These are phyloP conservation scores for Pichia heedii DNA, from an alignment of 805 yeast genomes.

Conservation along the genomic window DNA sequence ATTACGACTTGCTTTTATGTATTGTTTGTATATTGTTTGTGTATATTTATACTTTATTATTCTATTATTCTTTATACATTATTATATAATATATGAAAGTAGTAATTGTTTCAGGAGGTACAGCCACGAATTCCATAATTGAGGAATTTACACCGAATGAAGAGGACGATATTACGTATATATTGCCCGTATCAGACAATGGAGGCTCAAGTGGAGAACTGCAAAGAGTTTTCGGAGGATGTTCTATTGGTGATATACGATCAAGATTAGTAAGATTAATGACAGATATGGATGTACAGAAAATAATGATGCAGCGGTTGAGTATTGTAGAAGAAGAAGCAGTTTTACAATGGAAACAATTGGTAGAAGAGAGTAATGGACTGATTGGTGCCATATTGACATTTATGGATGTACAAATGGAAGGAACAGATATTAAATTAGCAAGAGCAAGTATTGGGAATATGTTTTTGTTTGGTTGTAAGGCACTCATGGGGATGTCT, in stretches of 20 bases:
- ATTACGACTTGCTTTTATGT: too few species aligned
- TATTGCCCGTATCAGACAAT: slow-evolving; percentile 82
- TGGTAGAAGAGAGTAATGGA: slow-evolving; percentile 71
- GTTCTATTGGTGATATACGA: slow-evolving; percentile 89
- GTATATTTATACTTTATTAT: too few species aligned
- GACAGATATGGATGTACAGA: slow-evolving; percentile 36
- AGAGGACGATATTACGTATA: slow-evolving; percentile 36
- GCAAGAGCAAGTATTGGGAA: slow-evolving; percentile 83
- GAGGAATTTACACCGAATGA: slow-evolving; percentile 32
- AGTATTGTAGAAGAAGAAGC: slow-evolving; percentile 39
- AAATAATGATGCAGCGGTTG: slow-evolving; percentile 41
- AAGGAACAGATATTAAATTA: slow-evolving; percentile 48
- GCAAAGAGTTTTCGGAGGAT: slow-evolving; percentile 81
- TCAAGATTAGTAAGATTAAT: slow-evolving; percentile 72
- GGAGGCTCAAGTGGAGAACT: slow-evolving; percentile 94
- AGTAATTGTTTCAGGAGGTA: slow-evolving; percentile 61
- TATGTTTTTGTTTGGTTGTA: slow-evolving; percentile 67
- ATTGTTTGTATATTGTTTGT: too few species aligned
- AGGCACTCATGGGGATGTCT: slow-evolving; percentile 30
- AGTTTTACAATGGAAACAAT: slow-evolving; percentile 59
- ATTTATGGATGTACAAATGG: background rate
- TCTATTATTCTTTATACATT: too few species aligned
- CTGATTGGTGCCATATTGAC: background rate
- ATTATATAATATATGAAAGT: background rate
- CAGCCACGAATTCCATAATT: slow-evolving; percentile 78